phyloP scores from a whole-genome alignment of 1,284 basidiomycete genomes.

The Sanghuangporus weigelae region DNA sequence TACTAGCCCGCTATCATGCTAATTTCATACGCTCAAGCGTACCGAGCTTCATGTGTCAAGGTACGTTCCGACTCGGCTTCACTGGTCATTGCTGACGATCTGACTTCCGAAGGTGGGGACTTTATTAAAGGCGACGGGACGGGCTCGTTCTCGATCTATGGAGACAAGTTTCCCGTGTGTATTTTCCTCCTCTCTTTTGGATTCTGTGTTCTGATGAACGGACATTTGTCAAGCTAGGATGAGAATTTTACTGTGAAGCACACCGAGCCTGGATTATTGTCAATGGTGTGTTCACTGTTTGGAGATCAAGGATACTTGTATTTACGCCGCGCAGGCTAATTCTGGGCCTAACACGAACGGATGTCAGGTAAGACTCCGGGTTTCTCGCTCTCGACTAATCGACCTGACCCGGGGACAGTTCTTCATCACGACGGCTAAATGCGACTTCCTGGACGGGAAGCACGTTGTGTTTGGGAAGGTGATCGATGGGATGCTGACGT shows the following conservation, averaged over 20 bases:
- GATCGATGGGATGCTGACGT: conserved; percentile 82
- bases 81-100: conserved; percentile 8
- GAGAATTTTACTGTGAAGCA: conserved; percentile 96
- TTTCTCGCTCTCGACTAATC: background rate
- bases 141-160: conserved; percentile 92
- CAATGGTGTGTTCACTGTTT: conserved; percentile 56
- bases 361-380: conserved; percentile 58
- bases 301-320: background rate
- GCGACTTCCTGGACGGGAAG: conserved; percentile 92
- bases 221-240: conserved; percentile 47
- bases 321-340: conserved; percentile 61
- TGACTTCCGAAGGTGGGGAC: conserved; percentile 60
- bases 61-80: conserved; percentile 29
- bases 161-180: conserved; percentile 81
- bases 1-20: background rate
- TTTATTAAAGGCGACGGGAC: conserved; percentile 91
- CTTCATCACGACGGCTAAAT: conserved; percentile 93
- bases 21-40: conserved; percentile 38
- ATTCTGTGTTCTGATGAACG: background rate
- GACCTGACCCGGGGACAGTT: conserved; percentile 52
- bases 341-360: conserved; percentile 91
- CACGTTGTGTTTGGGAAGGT: conserved; percentile 93
- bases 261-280: conserved; percentile 74
- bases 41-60: conserved; percentile 85
- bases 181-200: background rate